Evolutionary conservation across 176 grass and related monocot genomes (phyloP).

Genomic region (sorghum (Sorghum bicolor)): Sorghum_bicolor_NCBIv3 NC_012879.2:49727501-49728000

Average conservation of each 20-base stretch:
- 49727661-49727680: conserved; percentile 12
- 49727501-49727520: conserved; percentile 14
- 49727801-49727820: neutral
- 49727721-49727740: conserved; percentile 19
- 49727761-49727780: conserved; percentile 4
- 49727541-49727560: neutral
- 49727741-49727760: conserved; percentile 19
- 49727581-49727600: neutral
- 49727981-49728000: too few relatives aligned
- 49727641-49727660: conserved; percentile 1
- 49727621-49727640: neutral
- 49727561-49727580: neutral
- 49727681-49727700: neutral
- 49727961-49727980: too few relatives aligned
- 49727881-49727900: too few relatives aligned
- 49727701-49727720: neutral
- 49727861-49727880: too few relatives aligned
- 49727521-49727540: conserved; percentile 44
- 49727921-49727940: too few relatives aligned
- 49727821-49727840: neutral
- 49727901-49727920: too few relatives aligned
- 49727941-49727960: too few relatives aligned
- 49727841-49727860: neutral
- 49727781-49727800: neutral
- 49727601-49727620: neutral